Conservation (phyloP, 495 filamentous ascomycete species). For the Aspergillus olivimuriae region DNA sequence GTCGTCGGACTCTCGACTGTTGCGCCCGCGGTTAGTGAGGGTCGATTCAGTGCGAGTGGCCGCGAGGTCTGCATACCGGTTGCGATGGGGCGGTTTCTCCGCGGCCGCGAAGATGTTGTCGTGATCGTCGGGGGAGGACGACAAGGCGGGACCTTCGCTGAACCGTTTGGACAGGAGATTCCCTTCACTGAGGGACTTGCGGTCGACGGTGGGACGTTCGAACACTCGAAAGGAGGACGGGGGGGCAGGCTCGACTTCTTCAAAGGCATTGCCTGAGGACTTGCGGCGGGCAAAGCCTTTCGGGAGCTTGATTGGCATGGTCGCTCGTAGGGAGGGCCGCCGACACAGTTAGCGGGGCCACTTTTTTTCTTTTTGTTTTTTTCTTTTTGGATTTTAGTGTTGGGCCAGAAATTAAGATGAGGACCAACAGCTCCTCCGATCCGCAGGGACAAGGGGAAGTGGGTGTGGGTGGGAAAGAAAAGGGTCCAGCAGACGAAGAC, state of each 20-base stretch:
- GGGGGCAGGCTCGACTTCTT: conserved; percentile 45
- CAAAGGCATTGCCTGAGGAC: conserved; percentile 58
- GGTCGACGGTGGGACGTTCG: conserved; percentile 42
- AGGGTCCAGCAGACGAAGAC: conserved; percentile 4
- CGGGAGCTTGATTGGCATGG: conserved; percentile 65
- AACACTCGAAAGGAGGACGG: conserved; percentile 55
- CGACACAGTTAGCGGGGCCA: too few species aligned
- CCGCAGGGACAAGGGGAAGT: too few species aligned
- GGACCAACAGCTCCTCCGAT: too few species aligned
- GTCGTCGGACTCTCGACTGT: conserved; percentile 57
- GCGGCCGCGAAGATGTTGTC: conserved; percentile 37
- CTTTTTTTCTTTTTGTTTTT: too few species aligned
- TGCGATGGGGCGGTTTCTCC: too few species aligned
- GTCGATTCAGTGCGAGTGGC: too few species aligned
- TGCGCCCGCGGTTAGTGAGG: too few species aligned
- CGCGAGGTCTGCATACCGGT: too few species aligned
- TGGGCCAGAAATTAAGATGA: too few species aligned
- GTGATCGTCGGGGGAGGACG: conserved; percentile 49
- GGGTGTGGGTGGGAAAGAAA: conserved; percentile 2
- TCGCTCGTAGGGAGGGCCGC: too few species aligned
- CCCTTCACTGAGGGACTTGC: conserved; percentile 45
- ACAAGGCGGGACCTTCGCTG: conserved; percentile 31
- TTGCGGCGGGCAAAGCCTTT: conserved; percentile 61
- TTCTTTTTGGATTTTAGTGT: too few species aligned
- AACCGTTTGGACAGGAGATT: conserved; percentile 35